Percentiles rank a stretch among this genome's conserved stretches.
Evolutionary conservation across 2,329 filamentous ascomycete species (phyloP).

Genomic region (Trichoderma cornu-damae): DNA sequence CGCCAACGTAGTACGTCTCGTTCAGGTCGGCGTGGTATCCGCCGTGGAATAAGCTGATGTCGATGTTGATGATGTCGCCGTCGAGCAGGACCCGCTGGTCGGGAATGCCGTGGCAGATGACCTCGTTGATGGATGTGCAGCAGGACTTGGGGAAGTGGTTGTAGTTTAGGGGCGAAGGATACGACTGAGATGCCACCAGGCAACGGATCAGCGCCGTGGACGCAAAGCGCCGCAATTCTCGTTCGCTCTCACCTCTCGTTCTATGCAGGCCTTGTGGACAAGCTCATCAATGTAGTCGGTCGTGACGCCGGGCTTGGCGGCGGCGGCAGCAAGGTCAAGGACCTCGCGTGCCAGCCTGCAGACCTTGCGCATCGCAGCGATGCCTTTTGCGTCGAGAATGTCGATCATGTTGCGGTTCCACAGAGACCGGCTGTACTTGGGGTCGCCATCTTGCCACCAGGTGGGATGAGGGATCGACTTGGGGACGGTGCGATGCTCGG

Average conservation of each 20-base stretch:
- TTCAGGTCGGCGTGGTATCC: conserved; percentile 96
- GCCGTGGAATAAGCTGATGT: conserved; percentile 88
- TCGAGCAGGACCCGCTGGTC: conserved; percentile 82
- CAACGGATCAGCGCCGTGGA: too few species aligned
- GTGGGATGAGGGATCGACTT: conserved; percentile 78
- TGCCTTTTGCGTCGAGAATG: conserved; percentile 71
- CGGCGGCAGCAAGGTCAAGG: conserved; percentile 82
- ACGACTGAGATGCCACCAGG: conserved; percentile 68
- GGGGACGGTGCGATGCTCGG: conserved; percentile 65
- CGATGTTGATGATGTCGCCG: conserved; percentile 95
- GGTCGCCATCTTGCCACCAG: conserved; percentile 80
- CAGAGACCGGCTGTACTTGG: conserved; percentile 54
- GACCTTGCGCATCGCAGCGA: conserved; percentile 88
- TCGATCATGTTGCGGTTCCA: conserved; percentile 74
- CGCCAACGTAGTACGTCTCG: conserved; percentile 97
- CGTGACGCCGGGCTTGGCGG: conserved; percentile 81
- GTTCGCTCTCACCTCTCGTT: conserved; percentile 85
- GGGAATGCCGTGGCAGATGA: conserved; percentile 97
- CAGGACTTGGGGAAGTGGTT: conserved; percentile 96
- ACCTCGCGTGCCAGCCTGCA: conserved; percentile 85
- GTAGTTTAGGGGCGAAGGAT: conserved; percentile 93
- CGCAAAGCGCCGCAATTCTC: too few species aligned
- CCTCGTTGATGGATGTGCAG: conserved; percentile 93
- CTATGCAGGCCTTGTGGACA: conserved; percentile 90
- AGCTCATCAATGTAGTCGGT: conserved; percentile 94